A percentile compares a stretch with the other conserved stretches of the same genome.
Conservation (phyloP, 2,329 filamentous ascomycete species). For the Fusarium coffeatum region DNA sequence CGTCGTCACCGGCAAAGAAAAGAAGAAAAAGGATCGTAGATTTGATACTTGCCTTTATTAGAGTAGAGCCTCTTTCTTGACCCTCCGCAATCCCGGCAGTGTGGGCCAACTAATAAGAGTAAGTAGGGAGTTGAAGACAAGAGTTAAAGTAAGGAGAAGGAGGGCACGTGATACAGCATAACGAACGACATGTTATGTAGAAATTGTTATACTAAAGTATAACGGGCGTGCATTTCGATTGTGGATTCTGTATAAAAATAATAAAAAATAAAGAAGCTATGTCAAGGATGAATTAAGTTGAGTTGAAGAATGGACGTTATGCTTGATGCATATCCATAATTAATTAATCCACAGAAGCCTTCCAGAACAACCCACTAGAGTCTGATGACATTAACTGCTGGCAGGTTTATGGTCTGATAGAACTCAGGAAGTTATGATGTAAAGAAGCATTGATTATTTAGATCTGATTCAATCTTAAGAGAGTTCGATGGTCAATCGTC, state of each 20-base stretch:
- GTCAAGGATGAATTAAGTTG: background rate
- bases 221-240: background rate
- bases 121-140: constrained; percentile 8
- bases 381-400: background rate
- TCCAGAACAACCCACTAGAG: background rate
- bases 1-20: constrained; percentile 32
- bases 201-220: background rate
- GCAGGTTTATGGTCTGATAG: background rate
- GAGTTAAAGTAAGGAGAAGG: constrained; percentile 15
- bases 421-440: background rate
- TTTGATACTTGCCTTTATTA: constrained; percentile 18
- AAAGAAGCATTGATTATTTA: background rate
- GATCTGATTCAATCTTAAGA: background rate
- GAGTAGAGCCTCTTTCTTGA: constrained; percentile 19
- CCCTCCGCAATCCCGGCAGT: constrained; percentile 6
- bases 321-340: constrained; percentile 1
- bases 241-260: background rate
- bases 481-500: background rate
- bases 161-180: background rate
- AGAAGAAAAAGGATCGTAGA: constrained; percentile 37
- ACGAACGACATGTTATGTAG: background rate
- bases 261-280: background rate
- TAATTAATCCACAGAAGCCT: background rate
- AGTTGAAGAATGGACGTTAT: background rate
- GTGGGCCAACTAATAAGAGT: constrained; percentile 28